phyloP scores from a whole-genome alignment of 805 yeast species.

The Wickerhamiella kurtzmanii region DNA sequence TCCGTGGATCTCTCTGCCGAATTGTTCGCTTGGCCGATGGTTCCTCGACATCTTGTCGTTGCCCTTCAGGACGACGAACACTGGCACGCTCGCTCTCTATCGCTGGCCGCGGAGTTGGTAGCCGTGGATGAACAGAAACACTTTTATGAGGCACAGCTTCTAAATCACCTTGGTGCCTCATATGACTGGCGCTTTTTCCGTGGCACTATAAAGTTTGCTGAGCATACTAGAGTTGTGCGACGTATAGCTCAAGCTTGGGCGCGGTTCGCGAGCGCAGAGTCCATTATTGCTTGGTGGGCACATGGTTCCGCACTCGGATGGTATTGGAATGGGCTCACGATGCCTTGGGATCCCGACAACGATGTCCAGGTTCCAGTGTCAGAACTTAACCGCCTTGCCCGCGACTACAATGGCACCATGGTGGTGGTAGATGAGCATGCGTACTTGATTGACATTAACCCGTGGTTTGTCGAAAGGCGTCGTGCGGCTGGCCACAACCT shows the following conservation, averaged over 20 bases:
- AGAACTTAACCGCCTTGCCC: constrained; percentile 35
- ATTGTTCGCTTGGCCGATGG: background rate
- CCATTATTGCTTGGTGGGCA: constrained; percentile 35
- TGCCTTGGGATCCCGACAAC: constrained; percentile 41
- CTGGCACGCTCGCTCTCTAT: background rate
- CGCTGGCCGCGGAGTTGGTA: background rate
- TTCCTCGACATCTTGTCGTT: background rate
- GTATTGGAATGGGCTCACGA: constrained; percentile 36
- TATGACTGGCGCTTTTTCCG: constrained; percentile 61
- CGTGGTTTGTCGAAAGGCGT: constrained; percentile 37
- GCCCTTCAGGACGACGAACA: background rate
- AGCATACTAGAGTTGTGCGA: constrained; percentile 36
- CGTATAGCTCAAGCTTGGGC: constrained; percentile 36
- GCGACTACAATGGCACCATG: constrained; percentile 35
- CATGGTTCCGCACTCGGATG: constrained; percentile 39
- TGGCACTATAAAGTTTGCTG: constrained; percentile 27
- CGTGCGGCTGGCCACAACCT: constrained; percentile 35
- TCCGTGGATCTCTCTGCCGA: background rate
- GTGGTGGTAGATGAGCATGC: constrained; percentile 35
- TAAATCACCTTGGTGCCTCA: background rate
- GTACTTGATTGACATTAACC: constrained; percentile 36
- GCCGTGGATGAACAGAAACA: constrained; percentile 14
- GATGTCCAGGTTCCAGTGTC: constrained; percentile 41
- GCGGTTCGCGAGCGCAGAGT: constrained; percentile 32
- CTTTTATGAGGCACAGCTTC: background rate